Evolutionary conservation across 2,329 filamentous ascomycete genomes (phyloP).

Genomic region (Aspergillus luchuensis): DNA sequence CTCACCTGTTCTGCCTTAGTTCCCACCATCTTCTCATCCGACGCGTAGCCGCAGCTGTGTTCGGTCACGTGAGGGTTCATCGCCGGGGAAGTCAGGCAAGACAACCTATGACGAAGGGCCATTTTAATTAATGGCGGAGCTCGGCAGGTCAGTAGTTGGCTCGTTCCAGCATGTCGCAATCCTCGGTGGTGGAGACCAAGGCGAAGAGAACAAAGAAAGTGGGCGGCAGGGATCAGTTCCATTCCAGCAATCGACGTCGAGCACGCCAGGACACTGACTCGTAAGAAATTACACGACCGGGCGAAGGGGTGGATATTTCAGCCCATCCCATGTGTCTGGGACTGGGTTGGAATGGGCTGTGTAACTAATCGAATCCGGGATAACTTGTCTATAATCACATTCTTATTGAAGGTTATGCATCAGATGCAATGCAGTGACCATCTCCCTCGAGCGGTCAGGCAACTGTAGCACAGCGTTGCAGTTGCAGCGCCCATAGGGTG

Average conservation of each 20-base stretch:
- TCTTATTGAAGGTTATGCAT: not conserved
- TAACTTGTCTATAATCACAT: not conserved
- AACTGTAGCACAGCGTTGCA: not conserved
- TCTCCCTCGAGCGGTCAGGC: not conserved
- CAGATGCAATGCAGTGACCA: not conserved
- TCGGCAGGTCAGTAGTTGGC: not conserved
- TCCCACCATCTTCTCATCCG: conserved; percentile 7
- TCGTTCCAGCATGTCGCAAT: not conserved
- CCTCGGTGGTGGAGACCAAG: conserved; percentile 10
- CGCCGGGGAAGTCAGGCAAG: not conserved
- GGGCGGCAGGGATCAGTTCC: conserved; percentile 8
- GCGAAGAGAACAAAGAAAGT: conserved; percentile 8
- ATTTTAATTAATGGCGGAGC: conserved; percentile 2
- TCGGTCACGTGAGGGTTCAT: conserved; percentile 22
- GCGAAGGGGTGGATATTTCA: not conserved
- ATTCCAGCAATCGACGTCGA: conserved; percentile 6
- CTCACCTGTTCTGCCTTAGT: conserved; percentile 4
- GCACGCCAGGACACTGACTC: conserved; percentile 12
- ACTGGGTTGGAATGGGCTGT: not conserved
- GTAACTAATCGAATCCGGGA: not conserved
- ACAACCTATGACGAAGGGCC: not conserved
- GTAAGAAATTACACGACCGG: conserved; percentile 1
- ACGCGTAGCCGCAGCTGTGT: conserved; percentile 23
- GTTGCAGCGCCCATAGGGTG: not conserved
- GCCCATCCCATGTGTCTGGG: not conserved